phyloP scores from a whole-genome alignment of 2,329 filamentous ascomycete genomes.

The Talaromyces sp. region DNA sequence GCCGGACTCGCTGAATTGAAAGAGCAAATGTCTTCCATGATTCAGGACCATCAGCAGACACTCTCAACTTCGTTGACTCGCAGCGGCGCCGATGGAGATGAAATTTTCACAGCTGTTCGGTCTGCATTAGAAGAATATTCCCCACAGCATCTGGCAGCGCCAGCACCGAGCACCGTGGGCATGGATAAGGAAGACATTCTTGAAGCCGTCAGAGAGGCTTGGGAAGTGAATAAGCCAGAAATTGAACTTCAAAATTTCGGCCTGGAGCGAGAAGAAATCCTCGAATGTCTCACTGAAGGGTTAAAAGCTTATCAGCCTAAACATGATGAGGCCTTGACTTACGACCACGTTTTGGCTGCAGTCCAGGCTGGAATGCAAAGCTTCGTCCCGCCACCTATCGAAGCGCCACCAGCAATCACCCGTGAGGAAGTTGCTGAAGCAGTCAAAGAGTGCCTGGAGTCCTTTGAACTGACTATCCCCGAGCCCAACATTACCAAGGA shows the following conservation, averaged over 20 bases:
- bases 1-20: slow-evolving; percentile 78
- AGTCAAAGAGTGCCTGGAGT: slow-evolving; percentile 81
- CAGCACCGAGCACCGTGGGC: slow-evolving; percentile 42
- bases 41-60: slow-evolving; percentile 70
- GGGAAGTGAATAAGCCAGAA: slow-evolving; percentile 92
- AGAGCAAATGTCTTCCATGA: slow-evolving; percentile 74
- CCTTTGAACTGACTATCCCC: slow-evolving; percentile 59
- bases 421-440: slow-evolving; percentile 17
- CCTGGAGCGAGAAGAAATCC: slow-evolving; percentile 82
- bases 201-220: slow-evolving; percentile 81
- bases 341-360: slow-evolving; percentile 80
- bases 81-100: slow-evolving; percentile 70
- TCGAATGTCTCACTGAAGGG: slow-evolving; percentile 81
- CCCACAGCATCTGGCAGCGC: slow-evolving; percentile 56
- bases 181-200: slow-evolving; percentile 79
- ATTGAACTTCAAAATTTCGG: slow-evolving; percentile 88
- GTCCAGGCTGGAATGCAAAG: slow-evolving; percentile 83
- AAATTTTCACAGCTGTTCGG: slow-evolving; percentile 81
- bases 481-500: slow-evolving; percentile 21
- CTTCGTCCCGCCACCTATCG: slow-evolving; percentile 70
- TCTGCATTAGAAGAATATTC: slow-evolving; percentile 61
- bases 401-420: slow-evolving; percentile 51
- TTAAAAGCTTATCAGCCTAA: slow-evolving; percentile 66
- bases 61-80: slow-evolving; percentile 61
- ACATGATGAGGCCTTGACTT: slow-evolving; percentile 60